A percentile compares a stretch with the other conserved stretches of the same genome.
phyloP scores from a whole-genome alignment of 352 stramenopile genomes.

The Globisporangium middletonii region DNA sequence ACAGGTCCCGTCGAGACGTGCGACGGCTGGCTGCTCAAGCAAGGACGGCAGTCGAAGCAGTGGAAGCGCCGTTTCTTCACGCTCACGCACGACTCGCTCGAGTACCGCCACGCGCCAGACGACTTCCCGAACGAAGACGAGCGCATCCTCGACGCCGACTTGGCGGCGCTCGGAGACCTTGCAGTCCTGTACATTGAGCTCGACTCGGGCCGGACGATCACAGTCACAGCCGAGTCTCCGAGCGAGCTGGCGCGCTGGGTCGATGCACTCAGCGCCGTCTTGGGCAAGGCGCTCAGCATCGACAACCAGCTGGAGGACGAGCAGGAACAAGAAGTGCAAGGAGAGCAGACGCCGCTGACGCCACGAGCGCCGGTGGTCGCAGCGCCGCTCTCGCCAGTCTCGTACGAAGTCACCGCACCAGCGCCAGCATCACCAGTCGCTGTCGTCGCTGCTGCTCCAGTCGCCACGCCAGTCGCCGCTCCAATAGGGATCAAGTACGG shows the following conservation, averaged over 20 bases:
- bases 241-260: slow-evolving; percentile 52
- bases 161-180: slow-evolving; percentile 22
- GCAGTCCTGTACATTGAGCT: slow-evolving; percentile 45
- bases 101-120: slow-evolving; percentile 52
- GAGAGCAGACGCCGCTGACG: slow-evolving; percentile 4
- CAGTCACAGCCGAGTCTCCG: slow-evolving; percentile 35
- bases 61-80: slow-evolving; percentile 67
- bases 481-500: slow-evolving; percentile 27
- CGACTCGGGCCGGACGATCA: slow-evolving; percentile 42
- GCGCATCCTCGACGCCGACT: slow-evolving; percentile 40
- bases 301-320: neutral
- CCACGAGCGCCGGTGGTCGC: too few relatives aligned
- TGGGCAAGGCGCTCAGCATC: slow-evolving; percentile 19
- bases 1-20: neutral
- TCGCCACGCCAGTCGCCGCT: too few relatives aligned
- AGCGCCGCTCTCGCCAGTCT: neutral
- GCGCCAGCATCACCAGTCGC: neutral
- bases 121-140: slow-evolving; percentile 43
- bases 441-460: too few relatives aligned
- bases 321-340: too few relatives aligned
- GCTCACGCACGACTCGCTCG: slow-evolving; percentile 44
- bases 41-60: slow-evolving; percentile 30
- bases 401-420: neutral
- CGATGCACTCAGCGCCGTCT: slow-evolving; percentile 32
- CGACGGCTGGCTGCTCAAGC: slow-evolving; percentile 63